These are phyloP conservation scores for Fusarium sp. DNA, from an alignment of 2,329 filamentous ascomycete genomes.

Conservation along the genomic window DNA sequence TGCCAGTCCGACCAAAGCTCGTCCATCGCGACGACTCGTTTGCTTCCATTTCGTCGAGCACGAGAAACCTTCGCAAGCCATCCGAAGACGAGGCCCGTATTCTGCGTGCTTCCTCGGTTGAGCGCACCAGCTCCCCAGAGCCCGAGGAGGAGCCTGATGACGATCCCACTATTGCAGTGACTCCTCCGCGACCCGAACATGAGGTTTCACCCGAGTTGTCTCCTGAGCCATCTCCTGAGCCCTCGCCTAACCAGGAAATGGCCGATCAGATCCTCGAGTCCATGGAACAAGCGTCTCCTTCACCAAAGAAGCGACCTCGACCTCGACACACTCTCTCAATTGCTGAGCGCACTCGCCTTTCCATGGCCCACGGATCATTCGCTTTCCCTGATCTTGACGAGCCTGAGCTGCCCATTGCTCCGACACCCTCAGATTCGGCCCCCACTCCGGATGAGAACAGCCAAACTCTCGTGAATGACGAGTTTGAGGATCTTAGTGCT, in stretches of 20 bases:
- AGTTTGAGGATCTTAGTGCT: conserved; percentile 64
- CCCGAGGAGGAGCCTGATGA: conserved; percentile 22
- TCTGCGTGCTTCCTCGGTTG: conserved; percentile 32
- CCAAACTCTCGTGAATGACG: conserved; percentile 35
- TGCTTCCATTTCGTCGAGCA: conserved; percentile 29
- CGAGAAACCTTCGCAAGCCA: conserved; percentile 34
- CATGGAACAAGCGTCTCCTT: conserved; percentile 67
- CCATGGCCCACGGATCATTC: conserved; percentile 75
- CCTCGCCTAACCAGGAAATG: conserved; percentile 57
- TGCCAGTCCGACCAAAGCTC: conserved; percentile 46
- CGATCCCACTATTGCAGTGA: conserved; percentile 21
- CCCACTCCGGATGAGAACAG: conserved; percentile 34
- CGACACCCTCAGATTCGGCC: conserved; percentile 16
- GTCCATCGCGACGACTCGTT: conserved; percentile 40
- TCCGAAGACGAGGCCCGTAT: conserved; percentile 35
- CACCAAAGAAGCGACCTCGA: conserved; percentile 63
- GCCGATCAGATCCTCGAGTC: conserved; percentile 69
- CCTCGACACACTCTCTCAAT: conserved; percentile 71
- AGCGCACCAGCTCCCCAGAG: conserved; percentile 35
- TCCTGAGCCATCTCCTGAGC: conserved; percentile 21
- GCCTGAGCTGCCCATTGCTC: conserved; percentile 37
- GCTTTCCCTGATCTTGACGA: conserved; percentile 49
- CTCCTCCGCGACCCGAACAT: conserved; percentile 29
- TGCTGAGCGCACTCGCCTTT: conserved; percentile 83
- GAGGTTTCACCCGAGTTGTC: conserved; percentile 16